Evolutionary conservation across 345 rosid genomes (phyloP).

Genomic region (Balakata baccata): DNA sequence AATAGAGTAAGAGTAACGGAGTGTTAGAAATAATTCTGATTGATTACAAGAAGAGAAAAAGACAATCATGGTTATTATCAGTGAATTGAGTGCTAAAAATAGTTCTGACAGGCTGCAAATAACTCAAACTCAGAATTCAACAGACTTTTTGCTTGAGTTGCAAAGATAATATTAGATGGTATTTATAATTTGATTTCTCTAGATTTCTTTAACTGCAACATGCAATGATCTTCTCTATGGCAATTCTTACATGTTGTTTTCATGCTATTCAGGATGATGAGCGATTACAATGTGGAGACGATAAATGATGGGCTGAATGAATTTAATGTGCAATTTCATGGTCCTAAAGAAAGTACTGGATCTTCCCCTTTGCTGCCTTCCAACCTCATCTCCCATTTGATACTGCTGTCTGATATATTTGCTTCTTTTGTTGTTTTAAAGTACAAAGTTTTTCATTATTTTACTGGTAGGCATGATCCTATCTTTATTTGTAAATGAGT

Average conservation of each 20-base stretch:
- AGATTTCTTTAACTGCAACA: neutral
- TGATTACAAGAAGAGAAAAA: neutral
- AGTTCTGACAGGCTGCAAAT: neutral
- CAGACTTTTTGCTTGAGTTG: too few species aligned
- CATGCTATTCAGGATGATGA: conserved; percentile 64
- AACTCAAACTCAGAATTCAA: neutral
- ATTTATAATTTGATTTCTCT: neutral
- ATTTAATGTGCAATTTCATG: conserved; percentile 68
- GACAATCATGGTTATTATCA: too few species aligned
- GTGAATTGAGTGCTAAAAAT: too few species aligned
- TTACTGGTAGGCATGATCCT: neutral
- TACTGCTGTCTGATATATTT: neutral
- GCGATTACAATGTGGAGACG: conserved; percentile 67
- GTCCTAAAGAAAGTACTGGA: conserved; percentile 67
- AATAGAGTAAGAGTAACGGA: neutral
- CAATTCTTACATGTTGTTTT: conserved; percentile 18
- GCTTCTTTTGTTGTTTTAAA: neutral
- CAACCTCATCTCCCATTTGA: conserved; percentile 1
- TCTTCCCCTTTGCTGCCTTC: conserved; percentile 16
- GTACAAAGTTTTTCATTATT: neutral
- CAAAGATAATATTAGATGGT: too few species aligned
- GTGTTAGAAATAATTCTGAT: neutral
- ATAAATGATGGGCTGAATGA: conserved; percentile 70
- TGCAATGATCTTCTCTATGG: conserved; percentile 1
- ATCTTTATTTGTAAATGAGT: too few species aligned